Evolutionary conservation across 768 basidiomycete genomes (phyloP), one percentile per base, ranked within the genome.

Genomic region (Naganishia vaughanmartiniae): DNA sequence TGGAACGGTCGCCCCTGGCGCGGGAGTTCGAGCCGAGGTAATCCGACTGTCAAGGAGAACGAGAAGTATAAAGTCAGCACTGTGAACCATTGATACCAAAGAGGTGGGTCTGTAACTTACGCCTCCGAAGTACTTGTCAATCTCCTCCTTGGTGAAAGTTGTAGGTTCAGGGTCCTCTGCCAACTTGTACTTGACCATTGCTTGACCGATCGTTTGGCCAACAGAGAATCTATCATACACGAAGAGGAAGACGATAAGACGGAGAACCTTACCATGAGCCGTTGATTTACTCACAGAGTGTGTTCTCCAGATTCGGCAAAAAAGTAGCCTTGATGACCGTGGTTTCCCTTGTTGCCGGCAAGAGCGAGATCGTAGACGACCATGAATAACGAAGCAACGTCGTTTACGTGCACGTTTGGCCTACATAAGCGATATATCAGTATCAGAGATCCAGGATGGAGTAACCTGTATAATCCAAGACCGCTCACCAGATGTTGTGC

Each of bases 311-410:
- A 65, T 51, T 75, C 76, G 46, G 75, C 78, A 68, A 79, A 74
- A 73, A 78, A 81, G 70, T 77, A 81, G 17, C 80, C 80, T 30
- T 74, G 73, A 21, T 70, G 72, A 48, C 80, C 80, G 71, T 81
- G 80, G 33, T 67, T 67, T 28, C 78, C 78, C 54, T 78, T 79
- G 48, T 75, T 72, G 24, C 71, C 74, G 12, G 66, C 55, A 24
- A 73, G 70, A 0, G 78, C 63, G 21, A 73, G 70, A 17, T 70
- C 65, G 67, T 76, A 78, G 24, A 81, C 74, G 15, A 76, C 54
- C 4, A 72, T 66, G 73, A 77, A 80, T 24, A 80, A 76, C 34
- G 69, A 65, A 19, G 70, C 77, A 45, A 78, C 67, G 46, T 80
- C 79, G 31, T 60, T 51, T 19, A 79, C 77, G 58, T 76, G 75